These are phyloP conservation scores for Corylus avellana DNA, from an alignment of 306 rosid genomes.

Conservation along the genomic window DNA sequence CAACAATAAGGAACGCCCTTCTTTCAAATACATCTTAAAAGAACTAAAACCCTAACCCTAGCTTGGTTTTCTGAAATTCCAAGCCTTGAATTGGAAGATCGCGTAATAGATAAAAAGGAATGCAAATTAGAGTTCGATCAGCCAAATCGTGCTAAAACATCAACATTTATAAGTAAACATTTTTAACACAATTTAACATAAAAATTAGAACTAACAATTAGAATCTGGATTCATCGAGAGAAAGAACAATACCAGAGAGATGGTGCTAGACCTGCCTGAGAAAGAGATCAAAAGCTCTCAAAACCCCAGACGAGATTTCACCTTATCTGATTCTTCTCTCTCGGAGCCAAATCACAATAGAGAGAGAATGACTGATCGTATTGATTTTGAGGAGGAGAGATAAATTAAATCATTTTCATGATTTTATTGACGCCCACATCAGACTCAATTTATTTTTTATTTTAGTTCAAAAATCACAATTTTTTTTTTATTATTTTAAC, in stretches of 20 bases:
- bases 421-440: too few species aligned
- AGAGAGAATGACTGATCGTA: slow-evolving; percentile 57
- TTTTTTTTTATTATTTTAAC: too few species aligned
- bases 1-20: slow-evolving; percentile 62
- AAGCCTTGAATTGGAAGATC: slow-evolving; percentile 1
- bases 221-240: neutral
- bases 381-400: slow-evolving; percentile 34
- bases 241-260: neutral
- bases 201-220: neutral
- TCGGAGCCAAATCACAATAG: slow-evolving; percentile 19
- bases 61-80: neutral
- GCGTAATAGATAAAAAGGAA: slow-evolving; percentile 9
- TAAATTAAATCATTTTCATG: neutral
- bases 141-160: neutral
- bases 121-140: slow-evolving; percentile 2
- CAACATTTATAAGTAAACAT: neutral
- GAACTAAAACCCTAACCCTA: neutral
- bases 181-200: neutral
- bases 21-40: slow-evolving; percentile 59
- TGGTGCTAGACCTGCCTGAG: neutral
- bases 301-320: slow-evolving; percentile 37
- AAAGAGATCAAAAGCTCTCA: slow-evolving; percentile 6
- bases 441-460: too few species aligned
- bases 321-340: slow-evolving; percentile 34
- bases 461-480: too few species aligned